A percentile compares a stretch with the other conserved stretches of the same genome.
Conservation (phyloP, 1,139 yeast genomes). For the Suhomyces yuchorum region DNA sequence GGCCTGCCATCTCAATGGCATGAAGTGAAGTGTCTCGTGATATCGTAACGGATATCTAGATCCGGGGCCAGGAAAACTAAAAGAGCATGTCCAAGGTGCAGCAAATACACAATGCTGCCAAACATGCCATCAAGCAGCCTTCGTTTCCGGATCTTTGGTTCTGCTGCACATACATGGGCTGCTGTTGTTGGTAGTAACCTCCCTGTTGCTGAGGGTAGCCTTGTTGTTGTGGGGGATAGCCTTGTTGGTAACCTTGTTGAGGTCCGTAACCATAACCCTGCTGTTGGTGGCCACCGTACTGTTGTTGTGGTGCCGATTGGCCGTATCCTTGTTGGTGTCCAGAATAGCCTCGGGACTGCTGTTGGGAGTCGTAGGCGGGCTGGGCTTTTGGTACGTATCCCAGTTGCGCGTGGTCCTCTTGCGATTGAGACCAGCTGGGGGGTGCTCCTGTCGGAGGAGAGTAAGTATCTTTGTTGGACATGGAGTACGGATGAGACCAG, state of each 20-base stretch:
- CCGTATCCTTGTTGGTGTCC: conserved; percentile 39
- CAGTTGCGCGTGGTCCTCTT: conserved; percentile 10
- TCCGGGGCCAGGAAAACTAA: conserved; percentile 25
- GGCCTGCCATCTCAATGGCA: neutral
- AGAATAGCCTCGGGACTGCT: conserved; percentile 37
- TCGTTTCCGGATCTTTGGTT: conserved; percentile 47
- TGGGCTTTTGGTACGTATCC: conserved; percentile 41
- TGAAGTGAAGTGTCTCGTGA: conserved; percentile 1
- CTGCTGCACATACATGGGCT: conserved; percentile 65
- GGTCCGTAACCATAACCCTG: conserved; percentile 24
- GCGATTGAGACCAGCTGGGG: conserved; percentile 40
- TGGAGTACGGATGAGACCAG: neutral
- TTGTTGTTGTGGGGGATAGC: conserved; percentile 25
- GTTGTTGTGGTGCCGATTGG: conserved; percentile 16
- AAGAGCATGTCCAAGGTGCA: conserved; percentile 71
- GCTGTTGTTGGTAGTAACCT: conserved; percentile 50
- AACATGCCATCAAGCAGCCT: conserved; percentile 64
- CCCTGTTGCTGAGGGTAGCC: conserved; percentile 21
- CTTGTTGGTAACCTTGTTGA: conserved; percentile 19
- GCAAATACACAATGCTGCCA: conserved; percentile 74
- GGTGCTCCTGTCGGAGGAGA: conserved; percentile 51
- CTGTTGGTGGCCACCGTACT: conserved; percentile 22
- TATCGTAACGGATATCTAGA: neutral
- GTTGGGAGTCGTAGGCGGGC: conserved; percentile 32
- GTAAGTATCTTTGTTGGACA: conserved; percentile 20